These are phyloP conservation scores for Flaveria sonorensis DNA, from an alignment of 129 eudicot species.

Conservation along the genomic window DNA sequence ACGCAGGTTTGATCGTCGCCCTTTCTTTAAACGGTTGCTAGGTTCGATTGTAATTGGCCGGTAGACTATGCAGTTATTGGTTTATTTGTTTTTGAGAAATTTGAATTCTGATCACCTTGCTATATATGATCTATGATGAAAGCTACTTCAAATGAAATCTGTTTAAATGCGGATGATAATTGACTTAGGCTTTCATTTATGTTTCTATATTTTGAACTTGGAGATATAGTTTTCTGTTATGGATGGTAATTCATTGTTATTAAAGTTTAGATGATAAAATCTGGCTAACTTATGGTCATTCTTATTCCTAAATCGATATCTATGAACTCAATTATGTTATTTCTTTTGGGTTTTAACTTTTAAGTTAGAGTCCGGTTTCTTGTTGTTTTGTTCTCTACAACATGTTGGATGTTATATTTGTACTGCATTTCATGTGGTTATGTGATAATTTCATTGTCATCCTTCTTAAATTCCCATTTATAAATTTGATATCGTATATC, in stretches of 20 bases:
- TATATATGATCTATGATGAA: slow-evolving; percentile 4
- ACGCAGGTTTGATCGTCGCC: slow-evolving; percentile 36
- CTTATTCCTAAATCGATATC: no score
- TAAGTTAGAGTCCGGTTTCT: no score
- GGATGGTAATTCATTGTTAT: not conserved
- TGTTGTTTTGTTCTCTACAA: no score
- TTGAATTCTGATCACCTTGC: not conserved
- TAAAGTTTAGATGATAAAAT: no score
- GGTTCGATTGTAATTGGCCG: slow-evolving; percentile 1
- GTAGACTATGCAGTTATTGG: not conserved
- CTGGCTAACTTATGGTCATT: no score
- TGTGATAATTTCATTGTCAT: not conserved
- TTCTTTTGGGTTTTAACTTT: no score
- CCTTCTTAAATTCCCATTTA: not conserved
- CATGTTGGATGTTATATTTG: not conserved
- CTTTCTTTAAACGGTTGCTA: not conserved
- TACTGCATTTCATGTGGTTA: not conserved
- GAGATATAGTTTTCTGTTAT: not conserved
- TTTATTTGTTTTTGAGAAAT: not conserved
- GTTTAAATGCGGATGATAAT: not conserved
- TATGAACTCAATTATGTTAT: no score
- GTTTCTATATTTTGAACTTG: not conserved
- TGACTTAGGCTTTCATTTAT: slow-evolving; percentile 11
- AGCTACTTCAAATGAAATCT: not conserved
- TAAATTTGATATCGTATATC: not conserved